Evolutionary conservation across 2,329 filamentous ascomycete species (phyloP), one percentile per base, ranked within the genome.

Genomic region (Aspergillus latus): DNA sequence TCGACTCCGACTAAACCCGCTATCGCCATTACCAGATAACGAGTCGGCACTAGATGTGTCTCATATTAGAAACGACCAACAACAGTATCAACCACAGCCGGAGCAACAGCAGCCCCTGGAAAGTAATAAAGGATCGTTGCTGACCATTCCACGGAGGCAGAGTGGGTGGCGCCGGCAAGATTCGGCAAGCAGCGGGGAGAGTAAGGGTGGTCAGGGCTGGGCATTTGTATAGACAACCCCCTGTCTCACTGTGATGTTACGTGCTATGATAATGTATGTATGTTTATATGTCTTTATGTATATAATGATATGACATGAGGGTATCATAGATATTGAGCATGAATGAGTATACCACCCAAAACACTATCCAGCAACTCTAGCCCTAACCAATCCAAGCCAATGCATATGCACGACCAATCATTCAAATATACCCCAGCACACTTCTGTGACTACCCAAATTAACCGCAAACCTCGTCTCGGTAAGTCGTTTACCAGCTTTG

Each of bases 401-500:
- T 26, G n/a, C 39, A 42, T 7, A 11, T 16, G 15, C 10, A 9
- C 4, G 8, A 9, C n/a, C 39, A 13, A 57, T 45, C 16, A 51
- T 8, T 30, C 21, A 42, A 29, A 57, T 57, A 66, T 59, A 62
- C 79, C 84, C 77, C 64, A 84, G 82, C 43, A 92, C 84, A 71
- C 86, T 89, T 61, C 76, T 76, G 70, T 92, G 88, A 3, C 80
- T 82, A 0, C 82, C 71, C 49, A 89, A 72, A 63, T 83, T 85
- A 62, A 89, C 70, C 34, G 84, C 80, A 69, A 92, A 96, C 52
- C 83, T 79, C 29, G 86, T 82, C 74, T 97, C 92, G 0, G 88
- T 80, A 42, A 95, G 78, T 54, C 92, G 80, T 69, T 84, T 90
- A 2, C 87, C 88, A 1, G 82, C 85, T 63, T 88, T 89, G 63